Evolutionary conservation across 192 early-diverging fungal species (phyloP).

Genomic region (Coemansia sp.): DNA sequence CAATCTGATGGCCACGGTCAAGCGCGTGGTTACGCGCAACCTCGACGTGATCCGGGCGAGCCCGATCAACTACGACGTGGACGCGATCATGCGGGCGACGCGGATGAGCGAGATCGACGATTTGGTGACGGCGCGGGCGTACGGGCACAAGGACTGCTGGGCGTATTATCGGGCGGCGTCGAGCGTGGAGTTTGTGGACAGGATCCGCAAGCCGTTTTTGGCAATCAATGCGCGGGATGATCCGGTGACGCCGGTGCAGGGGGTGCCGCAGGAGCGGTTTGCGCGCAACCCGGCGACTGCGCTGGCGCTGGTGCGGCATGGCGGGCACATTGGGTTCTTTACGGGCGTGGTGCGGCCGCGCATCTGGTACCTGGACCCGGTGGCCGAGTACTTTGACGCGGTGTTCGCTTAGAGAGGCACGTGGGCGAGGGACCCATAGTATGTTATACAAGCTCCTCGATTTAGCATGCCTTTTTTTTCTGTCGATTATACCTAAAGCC

Average conservation of each 20-base stretch:
- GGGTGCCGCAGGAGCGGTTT: slow-evolving; percentile 69
- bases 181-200: slow-evolving; percentile 52
- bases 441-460: too few species aligned
- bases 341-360: slow-evolving; percentile 20
- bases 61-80: slow-evolving; percentile 40
- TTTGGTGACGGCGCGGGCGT: slow-evolving; percentile 58
- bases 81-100: slow-evolving; percentile 49
- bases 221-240: slow-evolving; percentile 83
- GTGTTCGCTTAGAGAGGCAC: slow-evolving; percentile 6
- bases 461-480: too few species aligned
- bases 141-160: slow-evolving; percentile 67
- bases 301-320: slow-evolving; percentile 70
- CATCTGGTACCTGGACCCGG: slow-evolving; percentile 61
- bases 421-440: too few species aligned
- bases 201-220: slow-evolving; percentile 70
- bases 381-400: slow-evolving; percentile 54
- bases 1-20: slow-evolving; percentile 53
- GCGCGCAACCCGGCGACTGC: slow-evolving; percentile 69
- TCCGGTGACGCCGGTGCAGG: slow-evolving; percentile 63
- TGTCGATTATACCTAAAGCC: background rate
- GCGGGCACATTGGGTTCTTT: slow-evolving; percentile 90
- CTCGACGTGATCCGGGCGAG: slow-evolving; percentile 41
- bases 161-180: slow-evolving; percentile 72
- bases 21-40: slow-evolving; percentile 43
- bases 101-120: slow-evolving; percentile 85